Evolutionary conservation across 1,284 basidiomycete species (phyloP), one percentile per base, ranked within the genome.

Genomic region (Ceratobasidium theobromae): DNA sequence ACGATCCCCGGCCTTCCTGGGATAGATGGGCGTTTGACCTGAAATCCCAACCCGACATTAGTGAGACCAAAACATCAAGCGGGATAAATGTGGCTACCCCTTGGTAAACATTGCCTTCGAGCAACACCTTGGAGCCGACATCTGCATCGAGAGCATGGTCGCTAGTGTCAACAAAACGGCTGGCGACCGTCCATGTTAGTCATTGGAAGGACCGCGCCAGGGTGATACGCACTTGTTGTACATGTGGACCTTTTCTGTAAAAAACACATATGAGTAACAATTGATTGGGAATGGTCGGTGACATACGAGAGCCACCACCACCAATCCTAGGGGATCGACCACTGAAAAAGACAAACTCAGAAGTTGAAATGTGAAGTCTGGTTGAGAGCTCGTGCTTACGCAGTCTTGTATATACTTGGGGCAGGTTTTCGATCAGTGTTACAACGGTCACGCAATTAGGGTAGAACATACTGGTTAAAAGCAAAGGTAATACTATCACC

Each of bases 61-160:
- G n/a, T 14, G 14, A 11, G 4, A 60, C 2, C 25, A 14, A 48
- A 32, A 14, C n/a, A 8, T n/a, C 18, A 11, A 45, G 9, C 43
- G 9, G 43, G 12, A 8, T 32, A 54, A n/a, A n/a, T n/a, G n/a
- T n/a, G n/a, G n/a, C n/a, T n/a, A n/a, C 53, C 35, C 23, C 28
- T n/a, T 55, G 38, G 53, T 40, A 55, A 23, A 40, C 38, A 28
- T 55, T 55, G 53, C 53, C 53, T 21, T 55, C 53, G 8, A 43
- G 18, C 21, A 55, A n/a, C 4, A 28, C 53, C 16, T 55, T 38
- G 25, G 53, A 38, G 11, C 53, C 53, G 23, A 55, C 45, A 23
- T 28, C 53, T 40, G 53, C 35, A 55, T 55, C 53, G n/a, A 55
- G 21, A 55, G 53, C 53, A 23, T 55, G 53, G 35, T 35, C 53